Base-by-base conservation (phyloP, 1,284 basidiomycete genomes). In the Cystobasidium sp. region DNA sequence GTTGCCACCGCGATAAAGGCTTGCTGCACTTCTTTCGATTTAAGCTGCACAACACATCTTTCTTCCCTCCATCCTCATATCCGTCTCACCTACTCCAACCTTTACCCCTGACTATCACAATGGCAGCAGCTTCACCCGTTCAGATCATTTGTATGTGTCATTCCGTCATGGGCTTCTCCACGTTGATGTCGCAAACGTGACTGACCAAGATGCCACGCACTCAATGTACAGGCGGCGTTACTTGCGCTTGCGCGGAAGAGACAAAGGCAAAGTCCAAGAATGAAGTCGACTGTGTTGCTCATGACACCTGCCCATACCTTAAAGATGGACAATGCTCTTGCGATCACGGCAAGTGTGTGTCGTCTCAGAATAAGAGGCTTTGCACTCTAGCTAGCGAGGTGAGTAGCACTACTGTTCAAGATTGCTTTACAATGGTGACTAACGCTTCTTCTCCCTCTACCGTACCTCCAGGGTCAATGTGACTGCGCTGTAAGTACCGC, bases 291-390 rank as follows among this genome's bases (percentile, higher is more conserved):
- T 73, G 70, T 44, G 63, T 73, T 24, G 70, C 70, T 41, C 70
- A 66, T 43, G 63, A 65, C 18, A 49, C 62, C 12, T 73, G 70
- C 63, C 51, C 56, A 20, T 66, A 66, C 24, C 59, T 61, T 12
- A 65, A 73, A 63, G 56, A 65, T 18, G 70, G 70, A 8, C 52
- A 73, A 53, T 73, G 70, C 70, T 46, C 44, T 9, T 73, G 70
- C 39, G 43, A 46, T 41, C 59, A 41, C 5, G 70, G 59, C 56
- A 52, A 65, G 24, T 73, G 70, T 52, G 63, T 73, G 3, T 73
- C 70, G 22, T 64, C 59, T 39, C 70, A 73, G 70, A 73, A 73
- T 63, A 73, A 73, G 70, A 55, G n/a, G 31, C 46, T 64, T n/a
- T 73, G 70, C 63, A 66, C 70, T 4, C 47, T 73, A 39, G 70